These are phyloP conservation scores for Penicillium freii DNA, from an alignment of 2,329 filamentous ascomycete genomes.

Conservation along the genomic window DNA sequence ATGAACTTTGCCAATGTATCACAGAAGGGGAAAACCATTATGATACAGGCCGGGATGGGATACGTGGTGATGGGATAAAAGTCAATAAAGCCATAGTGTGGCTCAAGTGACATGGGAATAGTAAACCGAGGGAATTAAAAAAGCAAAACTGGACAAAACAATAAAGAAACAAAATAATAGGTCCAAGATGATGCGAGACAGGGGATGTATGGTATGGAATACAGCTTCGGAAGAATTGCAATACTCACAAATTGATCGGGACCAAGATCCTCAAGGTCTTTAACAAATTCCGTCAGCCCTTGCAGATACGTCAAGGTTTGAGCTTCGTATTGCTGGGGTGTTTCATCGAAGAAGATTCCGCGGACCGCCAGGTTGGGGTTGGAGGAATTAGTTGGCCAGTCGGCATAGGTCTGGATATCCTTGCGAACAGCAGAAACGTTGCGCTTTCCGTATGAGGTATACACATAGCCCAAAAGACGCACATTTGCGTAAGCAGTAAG, in stretches of 20 bases:
- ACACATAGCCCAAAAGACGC: constrained; percentile 51
- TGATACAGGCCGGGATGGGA: not conserved
- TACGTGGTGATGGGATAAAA: not conserved
- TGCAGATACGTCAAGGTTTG: constrained; percentile 34
- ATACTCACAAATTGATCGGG: constrained; percentile 39
- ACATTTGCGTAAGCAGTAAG: constrained; percentile 48
- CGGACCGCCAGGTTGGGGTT: constrained; percentile 42
- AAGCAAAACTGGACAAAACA: not conserved
- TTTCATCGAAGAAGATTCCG: constrained; percentile 53
- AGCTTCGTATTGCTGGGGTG: constrained; percentile 40
- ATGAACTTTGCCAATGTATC: constrained; percentile 6
- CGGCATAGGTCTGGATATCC: constrained; percentile 48
- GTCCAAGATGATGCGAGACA: constrained; percentile 3
- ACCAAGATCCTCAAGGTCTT: constrained; percentile 33
- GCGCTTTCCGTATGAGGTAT: constrained; percentile 49
- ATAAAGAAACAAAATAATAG: constrained; percentile 3
- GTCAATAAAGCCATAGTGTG: not conserved
- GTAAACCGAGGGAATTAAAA: not conserved
- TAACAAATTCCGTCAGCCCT: constrained; percentile 35
- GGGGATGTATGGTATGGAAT: constrained; percentile 1
- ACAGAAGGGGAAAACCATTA: constrained; percentile 5
- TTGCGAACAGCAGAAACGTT: constrained; percentile 41
- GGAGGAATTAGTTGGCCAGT: constrained; percentile 41
- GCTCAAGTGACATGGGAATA: not conserved
- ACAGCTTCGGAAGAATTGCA: constrained; percentile 3